Conservation (phyloP, 75 land plant genomes). For the Sequoiadendron giganteum region DNA sequence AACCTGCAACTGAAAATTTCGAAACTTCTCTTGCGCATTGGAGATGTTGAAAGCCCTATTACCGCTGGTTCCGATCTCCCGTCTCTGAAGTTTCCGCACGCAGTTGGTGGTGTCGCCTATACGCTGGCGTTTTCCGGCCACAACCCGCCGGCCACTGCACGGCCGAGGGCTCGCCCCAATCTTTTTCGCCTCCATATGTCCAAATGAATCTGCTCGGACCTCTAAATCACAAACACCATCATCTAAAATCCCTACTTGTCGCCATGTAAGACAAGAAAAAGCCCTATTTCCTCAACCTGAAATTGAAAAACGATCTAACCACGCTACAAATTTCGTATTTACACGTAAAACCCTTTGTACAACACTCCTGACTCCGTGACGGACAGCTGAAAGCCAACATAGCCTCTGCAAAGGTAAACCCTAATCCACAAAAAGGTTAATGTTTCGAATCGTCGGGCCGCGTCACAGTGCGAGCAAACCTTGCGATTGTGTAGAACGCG, state of each 20-base stretch:
- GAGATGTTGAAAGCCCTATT: slow-evolving; percentile 70
- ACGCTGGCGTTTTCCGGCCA: slow-evolving; percentile 56
- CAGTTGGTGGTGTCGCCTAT: slow-evolving; percentile 64
- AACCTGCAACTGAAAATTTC: slow-evolving; percentile 58
- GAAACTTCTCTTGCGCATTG: slow-evolving; percentile 80
- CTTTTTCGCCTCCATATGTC: slow-evolving; percentile 47
- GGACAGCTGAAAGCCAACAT: not conserved
- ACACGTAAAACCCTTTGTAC: not conserved
- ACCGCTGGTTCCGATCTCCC: slow-evolving; percentile 74
- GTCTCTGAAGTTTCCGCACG: slow-evolving; percentile 75
- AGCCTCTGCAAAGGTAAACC: not conserved
- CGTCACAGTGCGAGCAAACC: not conserved
- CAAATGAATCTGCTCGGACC: not conserved
- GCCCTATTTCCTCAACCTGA: not conserved
- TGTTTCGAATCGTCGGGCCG: not conserved
- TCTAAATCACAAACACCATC: not conserved
- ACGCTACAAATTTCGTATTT: not conserved
- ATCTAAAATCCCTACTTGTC: not conserved
- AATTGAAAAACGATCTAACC: not conserved
- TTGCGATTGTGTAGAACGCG: not conserved
- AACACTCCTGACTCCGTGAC: not conserved
- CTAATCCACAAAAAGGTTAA: not conserved
- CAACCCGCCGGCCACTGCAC: slow-evolving; percentile 51
- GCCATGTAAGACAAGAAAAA: not conserved
- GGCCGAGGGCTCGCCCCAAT: slow-evolving; percentile 66